Evolutionary conservation across 495 filamentous ascomycete genomes (phyloP).

Genomic region (Aspergillus saccharolyticus): DNA sequence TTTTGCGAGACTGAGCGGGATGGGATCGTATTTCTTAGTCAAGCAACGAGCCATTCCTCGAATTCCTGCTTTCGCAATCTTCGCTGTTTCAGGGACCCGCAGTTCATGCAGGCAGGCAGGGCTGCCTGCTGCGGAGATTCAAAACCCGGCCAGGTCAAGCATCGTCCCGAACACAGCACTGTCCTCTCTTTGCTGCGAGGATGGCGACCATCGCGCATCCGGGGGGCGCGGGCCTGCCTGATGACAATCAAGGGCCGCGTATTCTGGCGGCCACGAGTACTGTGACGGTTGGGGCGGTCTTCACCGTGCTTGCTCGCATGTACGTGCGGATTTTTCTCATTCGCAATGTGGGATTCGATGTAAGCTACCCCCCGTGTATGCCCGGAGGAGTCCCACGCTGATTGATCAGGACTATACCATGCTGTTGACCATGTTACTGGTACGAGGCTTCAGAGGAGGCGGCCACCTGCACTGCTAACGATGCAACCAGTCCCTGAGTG

Average conservation of each 20-base stretch:
- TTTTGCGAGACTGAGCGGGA: neutral
- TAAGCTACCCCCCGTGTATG: too few relatives aligned
- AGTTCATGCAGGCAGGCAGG: neutral
- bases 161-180: neutral
- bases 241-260: slow-evolving; percentile 27
- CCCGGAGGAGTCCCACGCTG: too few relatives aligned
- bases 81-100: neutral
- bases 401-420: slow-evolving; percentile 32
- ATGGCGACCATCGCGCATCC: slow-evolving; percentile 14
- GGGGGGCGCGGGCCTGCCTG: slow-evolving; percentile 18
- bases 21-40: neutral
- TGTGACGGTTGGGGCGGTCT: slow-evolving; percentile 28
- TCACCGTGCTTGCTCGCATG: slow-evolving; percentile 24
- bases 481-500: slow-evolving; percentile 21
- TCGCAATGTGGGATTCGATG: slow-evolving; percentile 36
- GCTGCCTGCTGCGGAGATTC: neutral
- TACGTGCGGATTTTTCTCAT: slow-evolving; percentile 37
- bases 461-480: neutral
- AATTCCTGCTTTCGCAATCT: too few relatives aligned
- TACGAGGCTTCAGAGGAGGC: slow-evolving; percentile 6
- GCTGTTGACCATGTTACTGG: slow-evolving; percentile 28
- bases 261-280: slow-evolving; percentile 32
- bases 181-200: neutral
- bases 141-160: neutral
- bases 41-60: neutral